A percentile compares a stretch with the other conserved stretches of the same genome.
These are phyloP conservation scores for Rhodosporidiobolus sp. DNA, from an alignment of 768 basidiomycete species.

Conservation along the genomic window DNA sequence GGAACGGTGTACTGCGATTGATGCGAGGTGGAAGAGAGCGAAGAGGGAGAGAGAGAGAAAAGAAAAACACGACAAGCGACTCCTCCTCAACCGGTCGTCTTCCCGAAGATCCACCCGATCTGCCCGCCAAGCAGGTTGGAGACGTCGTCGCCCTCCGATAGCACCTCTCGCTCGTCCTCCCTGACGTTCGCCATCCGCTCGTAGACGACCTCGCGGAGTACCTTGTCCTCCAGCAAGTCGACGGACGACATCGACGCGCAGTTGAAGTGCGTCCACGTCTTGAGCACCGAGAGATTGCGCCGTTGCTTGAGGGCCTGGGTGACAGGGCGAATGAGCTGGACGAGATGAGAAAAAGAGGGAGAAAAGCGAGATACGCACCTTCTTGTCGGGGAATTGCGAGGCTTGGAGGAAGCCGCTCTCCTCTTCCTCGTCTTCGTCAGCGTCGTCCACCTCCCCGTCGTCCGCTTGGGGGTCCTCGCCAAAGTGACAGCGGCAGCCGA, in stretches of 20 bases:
- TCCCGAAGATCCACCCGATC: slow-evolving; percentile 31
- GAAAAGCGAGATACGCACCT: slow-evolving; percentile 2
- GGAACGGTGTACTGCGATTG: background rate
- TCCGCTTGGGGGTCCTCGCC: background rate
- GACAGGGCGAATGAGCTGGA: background rate
- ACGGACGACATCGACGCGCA: slow-evolving; percentile 57
- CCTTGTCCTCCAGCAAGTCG: slow-evolving; percentile 62
- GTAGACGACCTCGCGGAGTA: slow-evolving; percentile 57
- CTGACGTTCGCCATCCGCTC: background rate
- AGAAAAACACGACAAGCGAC: background rate
- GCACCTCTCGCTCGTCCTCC: background rate
- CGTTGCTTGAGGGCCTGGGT: slow-evolving; percentile 49
- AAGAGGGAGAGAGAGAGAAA: background rate
- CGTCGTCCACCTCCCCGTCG: background rate
- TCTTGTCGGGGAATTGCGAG: slow-evolving; percentile 26
- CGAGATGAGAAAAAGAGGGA: background rate
- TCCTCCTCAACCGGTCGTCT: background rate
- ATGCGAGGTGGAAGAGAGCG: too few species aligned
- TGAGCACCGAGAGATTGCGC: slow-evolving; percentile 66
- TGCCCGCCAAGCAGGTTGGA: background rate
- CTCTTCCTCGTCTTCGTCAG: slow-evolving; percentile 14
- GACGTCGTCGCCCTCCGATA: background rate
- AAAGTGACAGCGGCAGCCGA: slow-evolving; percentile 69
- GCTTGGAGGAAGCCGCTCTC: slow-evolving; percentile 30
- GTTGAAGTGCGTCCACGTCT: slow-evolving; percentile 79